phyloP scores from a whole-genome alignment of 257 asterid genomes.

The Nicotiana sylvestris region DNA sequence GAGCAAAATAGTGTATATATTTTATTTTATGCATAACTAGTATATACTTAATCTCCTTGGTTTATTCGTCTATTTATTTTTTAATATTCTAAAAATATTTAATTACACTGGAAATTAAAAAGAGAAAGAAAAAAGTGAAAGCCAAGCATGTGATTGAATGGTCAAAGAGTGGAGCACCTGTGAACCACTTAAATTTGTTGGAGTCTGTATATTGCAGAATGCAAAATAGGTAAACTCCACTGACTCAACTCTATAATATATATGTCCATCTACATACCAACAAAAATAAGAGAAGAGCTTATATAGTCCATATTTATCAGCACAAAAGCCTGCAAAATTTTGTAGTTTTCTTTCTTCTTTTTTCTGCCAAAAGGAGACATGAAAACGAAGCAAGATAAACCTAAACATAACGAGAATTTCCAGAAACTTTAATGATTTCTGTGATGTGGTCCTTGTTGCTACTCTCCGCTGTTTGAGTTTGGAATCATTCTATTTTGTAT shows the following conservation, averaged over 20 bases:
- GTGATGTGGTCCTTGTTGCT: background rate
- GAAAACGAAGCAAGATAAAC: background rate
- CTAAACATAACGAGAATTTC: conserved; percentile 1
- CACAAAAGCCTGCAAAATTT: background rate
- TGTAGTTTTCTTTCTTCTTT: background rate
- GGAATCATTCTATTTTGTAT: background rate
- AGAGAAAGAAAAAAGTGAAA: background rate
- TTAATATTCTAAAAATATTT: too few species aligned
- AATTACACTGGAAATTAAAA: background rate
- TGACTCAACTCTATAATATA: background rate
- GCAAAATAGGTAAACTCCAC: too few species aligned
- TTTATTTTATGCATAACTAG: too few species aligned
- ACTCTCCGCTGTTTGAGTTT: background rate
- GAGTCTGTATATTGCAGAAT: too few species aligned
- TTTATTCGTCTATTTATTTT: too few species aligned
- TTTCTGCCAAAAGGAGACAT: background rate
- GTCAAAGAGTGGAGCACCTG: conserved; percentile 1
- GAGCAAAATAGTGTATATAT: too few species aligned
- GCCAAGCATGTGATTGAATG: background rate
- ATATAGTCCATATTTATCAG: background rate
- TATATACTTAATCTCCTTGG: too few species aligned
- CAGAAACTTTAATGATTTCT: background rate
- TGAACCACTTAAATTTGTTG: background rate
- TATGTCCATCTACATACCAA: background rate
- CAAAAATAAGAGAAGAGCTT: background rate